Evolutionary conservation across 768 basidiomycete species (phyloP).

Genomic region (Sporobolomyces phaffii): DNA sequence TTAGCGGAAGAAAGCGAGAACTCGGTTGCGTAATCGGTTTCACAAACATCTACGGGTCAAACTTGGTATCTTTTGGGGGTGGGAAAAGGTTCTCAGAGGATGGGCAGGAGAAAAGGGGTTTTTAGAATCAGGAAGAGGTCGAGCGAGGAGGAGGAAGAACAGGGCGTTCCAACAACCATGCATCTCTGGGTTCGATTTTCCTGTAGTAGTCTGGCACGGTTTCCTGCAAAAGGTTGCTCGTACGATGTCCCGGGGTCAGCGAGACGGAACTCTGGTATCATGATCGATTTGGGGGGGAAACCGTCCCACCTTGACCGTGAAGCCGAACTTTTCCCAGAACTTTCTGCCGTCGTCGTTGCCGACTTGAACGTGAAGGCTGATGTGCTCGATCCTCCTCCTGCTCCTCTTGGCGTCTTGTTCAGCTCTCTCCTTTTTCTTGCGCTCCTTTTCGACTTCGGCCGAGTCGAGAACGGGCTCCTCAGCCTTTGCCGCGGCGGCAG

Average conservation of each 20-base stretch:
- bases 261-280: too few species aligned
- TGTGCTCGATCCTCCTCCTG: slow-evolving; percentile 40
- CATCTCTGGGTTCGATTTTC: slow-evolving; percentile 73
- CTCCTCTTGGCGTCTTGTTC: slow-evolving; percentile 17
- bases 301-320: slow-evolving; percentile 53
- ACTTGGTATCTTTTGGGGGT: too few species aligned
- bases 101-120: too few species aligned
- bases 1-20: too few species aligned
- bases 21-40: too few species aligned
- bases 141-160: neutral
- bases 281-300: too few species aligned
- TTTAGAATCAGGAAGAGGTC: neutral
- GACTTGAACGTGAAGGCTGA: slow-evolving; percentile 83
- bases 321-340: slow-evolving; percentile 80
- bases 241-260: too few species aligned
- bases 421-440: slow-evolving; percentile 6
- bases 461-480: neutral
- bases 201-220: slow-evolving; percentile 66
- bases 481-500: slow-evolving; percentile 15
- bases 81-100: too few species aligned
- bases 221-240: slow-evolving; percentile 29
- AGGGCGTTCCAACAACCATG: slow-evolving; percentile 72
- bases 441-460: slow-evolving; percentile 5
- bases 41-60: too few species aligned
- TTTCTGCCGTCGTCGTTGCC: slow-evolving; percentile 68